Conservation (phyloP, 345 rosid species). For the Boechera divaricarpa region DNA sequence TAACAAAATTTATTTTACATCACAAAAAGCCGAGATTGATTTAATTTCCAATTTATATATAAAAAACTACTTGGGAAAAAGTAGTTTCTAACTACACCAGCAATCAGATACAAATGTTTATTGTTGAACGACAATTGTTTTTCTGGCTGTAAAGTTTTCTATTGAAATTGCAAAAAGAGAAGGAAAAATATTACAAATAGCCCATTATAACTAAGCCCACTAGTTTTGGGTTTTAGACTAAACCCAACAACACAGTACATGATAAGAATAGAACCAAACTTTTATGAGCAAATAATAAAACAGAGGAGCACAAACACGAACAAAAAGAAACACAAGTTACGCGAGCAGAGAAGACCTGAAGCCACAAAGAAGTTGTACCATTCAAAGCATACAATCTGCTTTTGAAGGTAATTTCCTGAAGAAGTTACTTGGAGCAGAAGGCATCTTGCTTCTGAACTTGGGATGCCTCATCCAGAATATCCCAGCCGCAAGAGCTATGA, state of each 20-base stretch:
- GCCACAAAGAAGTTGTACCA: not conserved
- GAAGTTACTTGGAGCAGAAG: conserved; percentile 84
- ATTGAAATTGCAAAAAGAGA: not conserved
- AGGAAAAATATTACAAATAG: not conserved
- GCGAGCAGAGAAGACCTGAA: not conserved
- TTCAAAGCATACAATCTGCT: conserved; percentile 79
- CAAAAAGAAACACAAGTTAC: not conserved
- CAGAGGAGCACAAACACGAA: conserved; percentile 7
- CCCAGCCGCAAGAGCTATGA: conserved; percentile 64
- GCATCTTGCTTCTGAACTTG: conserved; percentile 83
- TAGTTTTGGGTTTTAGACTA: not conserved
- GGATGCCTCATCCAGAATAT: conserved; percentile 80
- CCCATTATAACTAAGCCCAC: conserved; percentile 10
- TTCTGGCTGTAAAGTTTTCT: not conserved
- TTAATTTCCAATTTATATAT: not conserved
- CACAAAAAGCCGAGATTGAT: conserved; percentile 13
- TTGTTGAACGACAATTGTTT: too few relatives aligned
- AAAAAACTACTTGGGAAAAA: not conserved
- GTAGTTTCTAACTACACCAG: not conserved
- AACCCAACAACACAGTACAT: not conserved
- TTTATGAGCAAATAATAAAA: not conserved
- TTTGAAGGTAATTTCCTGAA: conserved; percentile 80
- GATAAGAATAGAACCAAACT: not conserved
- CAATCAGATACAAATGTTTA: too few relatives aligned
- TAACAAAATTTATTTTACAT: not conserved